Conservation (phyloP, 2,329 filamentous ascomycete genomes). For the Exophiala bonariae region DNA sequence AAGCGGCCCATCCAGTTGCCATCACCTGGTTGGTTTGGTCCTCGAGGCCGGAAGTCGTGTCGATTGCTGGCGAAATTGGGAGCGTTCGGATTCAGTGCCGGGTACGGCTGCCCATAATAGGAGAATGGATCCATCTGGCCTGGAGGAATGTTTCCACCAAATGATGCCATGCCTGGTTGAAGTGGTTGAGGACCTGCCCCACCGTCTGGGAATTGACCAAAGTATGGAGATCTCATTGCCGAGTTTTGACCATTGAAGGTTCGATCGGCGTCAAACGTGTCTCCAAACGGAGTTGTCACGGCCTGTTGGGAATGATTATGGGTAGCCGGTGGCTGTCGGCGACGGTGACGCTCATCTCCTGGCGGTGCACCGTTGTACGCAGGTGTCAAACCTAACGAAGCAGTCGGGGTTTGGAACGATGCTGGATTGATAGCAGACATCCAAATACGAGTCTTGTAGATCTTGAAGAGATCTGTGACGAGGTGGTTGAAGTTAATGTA, state of each 20-base stretch:
- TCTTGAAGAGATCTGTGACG: slow-evolving; percentile 96
- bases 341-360: slow-evolving; percentile 20
- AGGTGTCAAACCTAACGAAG: slow-evolving; percentile 63
- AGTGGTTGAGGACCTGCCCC: slow-evolving; percentile 28
- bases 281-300: slow-evolving; percentile 23
- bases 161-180: slow-evolving; percentile 33
- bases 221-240: slow-evolving; percentile 18
- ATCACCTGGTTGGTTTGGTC: slow-evolving; percentile 35
- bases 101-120: slow-evolving; percentile 33
- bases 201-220: slow-evolving; percentile 20
- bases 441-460: slow-evolving; percentile 99
- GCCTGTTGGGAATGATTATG: slow-evolving; percentile 29
- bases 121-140: slow-evolving; percentile 30
- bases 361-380: slow-evolving; percentile 20
- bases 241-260: slow-evolving; percentile 21
- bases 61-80: slow-evolving; percentile 27
- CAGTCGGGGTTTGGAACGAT: slow-evolving; percentile 79
- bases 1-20: slow-evolving; percentile 27
- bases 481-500: slow-evolving; percentile 98
- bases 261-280: slow-evolving; percentile 22
- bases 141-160: slow-evolving; percentile 26
- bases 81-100: slow-evolving; percentile 19
- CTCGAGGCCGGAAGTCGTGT: slow-evolving; percentile 23
- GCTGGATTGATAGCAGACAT: slow-evolving; percentile 99
- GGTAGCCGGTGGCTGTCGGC: slow-evolving; percentile 34